Conservation (phyloP, 139 green algal genomes). For the Mesotaenium endlicherianum region DNA sequence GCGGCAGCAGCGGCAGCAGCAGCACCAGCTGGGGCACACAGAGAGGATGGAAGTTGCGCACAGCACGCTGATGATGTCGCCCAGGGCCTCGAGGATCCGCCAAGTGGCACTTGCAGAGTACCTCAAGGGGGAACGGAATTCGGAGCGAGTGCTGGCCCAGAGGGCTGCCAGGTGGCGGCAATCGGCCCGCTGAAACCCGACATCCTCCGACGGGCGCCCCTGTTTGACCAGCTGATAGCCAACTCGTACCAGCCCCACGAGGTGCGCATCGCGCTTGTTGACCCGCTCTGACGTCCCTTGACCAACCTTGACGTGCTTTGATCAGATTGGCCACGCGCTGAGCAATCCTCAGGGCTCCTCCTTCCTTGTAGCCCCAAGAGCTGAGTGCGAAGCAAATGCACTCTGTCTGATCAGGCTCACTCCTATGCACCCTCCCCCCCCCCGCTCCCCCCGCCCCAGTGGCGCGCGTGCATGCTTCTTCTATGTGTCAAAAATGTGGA, state of each 20-base stretch:
- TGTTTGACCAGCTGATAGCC: slow-evolving; percentile 43
- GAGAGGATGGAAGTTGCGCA: not conserved
- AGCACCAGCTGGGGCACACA: not conserved
- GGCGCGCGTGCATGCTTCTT: too few species aligned
- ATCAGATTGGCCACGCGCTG: too few species aligned
- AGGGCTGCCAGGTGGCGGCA: not conserved
- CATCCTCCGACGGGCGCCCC: not conserved
- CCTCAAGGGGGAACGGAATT: not conserved
- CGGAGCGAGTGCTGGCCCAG: not conserved
- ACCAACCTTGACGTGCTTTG: too few species aligned
- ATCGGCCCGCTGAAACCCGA: not conserved
- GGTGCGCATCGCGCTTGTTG: too few species aligned
- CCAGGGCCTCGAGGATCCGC: not conserved
- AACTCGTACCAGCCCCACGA: slow-evolving; percentile 24
- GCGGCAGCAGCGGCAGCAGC: not conserved
- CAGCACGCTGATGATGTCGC: not conserved
- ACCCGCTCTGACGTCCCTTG: too few species aligned
- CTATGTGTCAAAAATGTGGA: too few species aligned
- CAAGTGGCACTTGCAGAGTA: not conserved
- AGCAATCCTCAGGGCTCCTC: too few species aligned
- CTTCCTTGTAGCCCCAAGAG: too few species aligned
- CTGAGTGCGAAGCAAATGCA: too few species aligned
- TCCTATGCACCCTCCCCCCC: too few species aligned
- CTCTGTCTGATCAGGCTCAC: too few species aligned
- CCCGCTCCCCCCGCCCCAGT: too few species aligned